These are phyloP conservation scores for Ustulina deusta DNA, from an alignment of 2,329 filamentous ascomycete genomes.

Conservation along the genomic window DNA sequence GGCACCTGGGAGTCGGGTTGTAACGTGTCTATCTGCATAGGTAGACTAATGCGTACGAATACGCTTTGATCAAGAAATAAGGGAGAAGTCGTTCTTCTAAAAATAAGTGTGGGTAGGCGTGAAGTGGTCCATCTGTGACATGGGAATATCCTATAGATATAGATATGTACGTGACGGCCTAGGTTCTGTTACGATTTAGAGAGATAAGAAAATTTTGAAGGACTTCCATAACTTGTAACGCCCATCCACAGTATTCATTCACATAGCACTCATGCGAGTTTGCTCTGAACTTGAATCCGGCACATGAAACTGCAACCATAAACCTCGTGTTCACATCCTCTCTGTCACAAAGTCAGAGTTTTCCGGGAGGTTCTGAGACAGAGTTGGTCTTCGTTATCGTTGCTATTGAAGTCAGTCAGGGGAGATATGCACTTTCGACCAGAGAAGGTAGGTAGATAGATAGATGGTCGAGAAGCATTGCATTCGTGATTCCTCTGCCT, in stretches of 20 bases:
- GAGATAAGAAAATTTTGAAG: background rate
- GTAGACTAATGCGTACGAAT: background rate
- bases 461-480: background rate
- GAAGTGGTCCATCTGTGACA: background rate
- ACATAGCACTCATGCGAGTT: background rate
- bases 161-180: background rate
- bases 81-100: background rate
- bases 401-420: background rate
- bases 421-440: background rate
- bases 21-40: background rate
- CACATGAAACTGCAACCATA: background rate
- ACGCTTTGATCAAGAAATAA: background rate
- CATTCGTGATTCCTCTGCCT: background rate
- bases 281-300: background rate
- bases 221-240: background rate
- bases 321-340: background rate
- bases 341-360: background rate
- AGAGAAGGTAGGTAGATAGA: background rate
- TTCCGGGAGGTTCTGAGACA: background rate
- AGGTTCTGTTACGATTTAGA: background rate
- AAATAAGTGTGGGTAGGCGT: background rate
- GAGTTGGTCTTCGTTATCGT: background rate
- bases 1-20: slow-evolving; percentile 24
- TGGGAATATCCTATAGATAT: background rate
- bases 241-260: background rate